A percentile compares a stretch with the other conserved stretches of the same genome.
Evolutionary conservation across 1,284 basidiomycete species (phyloP).

Genomic region (Apiotrichum sp.): DNA sequence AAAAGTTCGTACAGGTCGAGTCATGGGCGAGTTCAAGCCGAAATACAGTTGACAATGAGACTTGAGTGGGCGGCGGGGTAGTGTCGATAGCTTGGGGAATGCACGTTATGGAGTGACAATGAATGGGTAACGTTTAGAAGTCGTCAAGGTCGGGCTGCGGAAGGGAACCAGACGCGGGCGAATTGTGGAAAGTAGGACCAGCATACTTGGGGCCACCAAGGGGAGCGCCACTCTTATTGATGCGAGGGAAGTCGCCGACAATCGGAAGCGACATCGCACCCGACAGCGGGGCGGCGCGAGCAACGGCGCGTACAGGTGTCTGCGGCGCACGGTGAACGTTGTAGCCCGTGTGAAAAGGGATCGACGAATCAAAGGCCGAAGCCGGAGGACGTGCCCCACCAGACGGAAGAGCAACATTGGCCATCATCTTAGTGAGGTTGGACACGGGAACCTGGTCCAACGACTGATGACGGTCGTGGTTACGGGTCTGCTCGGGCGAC

Average conservation of each 20-base stretch:
- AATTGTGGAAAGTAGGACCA: slow-evolving; percentile 45
- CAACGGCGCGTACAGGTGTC: slow-evolving; percentile 29
- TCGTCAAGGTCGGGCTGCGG: slow-evolving; percentile 44
- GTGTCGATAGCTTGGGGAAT: not conserved
- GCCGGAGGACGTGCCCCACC: slow-evolving; percentile 7
- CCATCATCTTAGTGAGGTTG: slow-evolving; percentile 7
- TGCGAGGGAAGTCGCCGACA: slow-evolving; percentile 36
- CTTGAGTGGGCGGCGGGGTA: not conserved
- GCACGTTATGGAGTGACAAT: not conserved
- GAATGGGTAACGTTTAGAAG: slow-evolving; percentile 22
- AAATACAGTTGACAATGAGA: not conserved
- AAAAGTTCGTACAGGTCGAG: not conserved
- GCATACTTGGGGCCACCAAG: slow-evolving; percentile 34
- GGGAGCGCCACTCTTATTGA: slow-evolving; percentile 16
- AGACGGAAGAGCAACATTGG: not conserved
- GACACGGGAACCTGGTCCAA: slow-evolving; percentile 21
- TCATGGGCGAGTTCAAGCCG: not conserved
- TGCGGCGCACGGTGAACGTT: slow-evolving; percentile 42
- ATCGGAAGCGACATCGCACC: slow-evolving; percentile 15
- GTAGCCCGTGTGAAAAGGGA: slow-evolving; percentile 32
- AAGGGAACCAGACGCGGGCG: slow-evolving; percentile 35
- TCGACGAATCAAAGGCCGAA: slow-evolving; percentile 28
- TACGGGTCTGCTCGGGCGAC: slow-evolving; percentile 4
- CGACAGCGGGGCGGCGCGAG: not conserved
- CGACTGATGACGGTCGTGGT: slow-evolving; percentile 24